Percentiles rank a stretch among this genome's conserved stretches.
Conservation (phyloP, 805 yeast species). For the Scheffersomyces coipomensis region DNA sequence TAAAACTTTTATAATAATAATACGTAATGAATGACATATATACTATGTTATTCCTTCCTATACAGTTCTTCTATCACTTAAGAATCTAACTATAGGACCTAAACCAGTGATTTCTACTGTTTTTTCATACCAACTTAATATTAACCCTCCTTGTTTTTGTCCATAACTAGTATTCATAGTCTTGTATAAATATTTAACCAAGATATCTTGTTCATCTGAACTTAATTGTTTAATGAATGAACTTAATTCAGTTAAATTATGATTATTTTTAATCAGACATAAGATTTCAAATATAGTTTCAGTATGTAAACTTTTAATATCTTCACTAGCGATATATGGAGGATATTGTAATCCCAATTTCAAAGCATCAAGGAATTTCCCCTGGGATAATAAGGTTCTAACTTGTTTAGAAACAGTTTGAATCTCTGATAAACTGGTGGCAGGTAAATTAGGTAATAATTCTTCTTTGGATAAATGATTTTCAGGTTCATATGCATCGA, state of each 20-base stretch:
- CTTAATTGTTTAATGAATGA: constrained; percentile 57
- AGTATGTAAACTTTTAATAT: constrained; percentile 45
- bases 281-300: constrained; percentile 68
- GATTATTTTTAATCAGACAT: constrained; percentile 46
- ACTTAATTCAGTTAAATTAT: constrained; percentile 66
- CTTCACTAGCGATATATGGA: constrained; percentile 76
- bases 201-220: constrained; percentile 67
- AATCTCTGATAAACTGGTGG: constrained; percentile 48
- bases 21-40: background rate
- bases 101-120: constrained; percentile 80
- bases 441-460: constrained; percentile 52
- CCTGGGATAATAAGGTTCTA: constrained; percentile 65
- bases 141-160: constrained; percentile 80
- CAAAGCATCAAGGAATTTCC: constrained; percentile 69
- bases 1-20: background rate
- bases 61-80: constrained; percentile 82
- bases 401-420: constrained; percentile 54
- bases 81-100: constrained; percentile 83
- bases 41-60: constrained; percentile 23
- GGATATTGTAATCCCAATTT: constrained; percentile 64
- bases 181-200: constrained; percentile 81
- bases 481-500: constrained; percentile 88
- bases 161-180: constrained; percentile 79
- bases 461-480: constrained; percentile 63
- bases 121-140: constrained; percentile 91